Evolutionary conservation across 2,329 filamentous ascomycete species (phyloP).

Genomic region (Raffaelea deltoideospora): DNA sequence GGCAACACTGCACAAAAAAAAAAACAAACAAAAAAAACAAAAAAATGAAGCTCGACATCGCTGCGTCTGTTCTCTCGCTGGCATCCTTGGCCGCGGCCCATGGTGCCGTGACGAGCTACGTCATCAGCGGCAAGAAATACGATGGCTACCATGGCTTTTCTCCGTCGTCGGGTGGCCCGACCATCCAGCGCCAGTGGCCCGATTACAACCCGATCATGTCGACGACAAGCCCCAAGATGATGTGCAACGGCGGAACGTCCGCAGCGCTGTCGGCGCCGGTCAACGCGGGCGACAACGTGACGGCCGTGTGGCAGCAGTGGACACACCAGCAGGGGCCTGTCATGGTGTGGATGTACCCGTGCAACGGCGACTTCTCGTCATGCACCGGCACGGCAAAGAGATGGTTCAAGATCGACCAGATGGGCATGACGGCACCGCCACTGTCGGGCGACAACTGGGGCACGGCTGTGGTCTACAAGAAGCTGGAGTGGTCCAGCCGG

Average conservation of each 20-base stretch:
- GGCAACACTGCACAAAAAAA: too few relatives aligned
- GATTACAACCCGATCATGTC: constrained; percentile 39
- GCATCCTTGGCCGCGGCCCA: constrained; percentile 18
- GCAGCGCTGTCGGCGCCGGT: constrained; percentile 27
- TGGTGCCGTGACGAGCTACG: constrained; percentile 17
- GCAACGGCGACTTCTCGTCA: constrained; percentile 27
- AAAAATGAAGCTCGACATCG: constrained; percentile 7
- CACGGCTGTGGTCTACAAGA: constrained; percentile 27
- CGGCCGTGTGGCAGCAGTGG: constrained; percentile 39
- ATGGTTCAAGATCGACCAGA: constrained; percentile 46
- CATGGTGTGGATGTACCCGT: constrained; percentile 42
- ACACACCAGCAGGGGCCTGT: constrained; percentile 44
- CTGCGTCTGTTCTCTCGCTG: constrained; percentile 5
- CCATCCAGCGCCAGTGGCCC: constrained; percentile 39
- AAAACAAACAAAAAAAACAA: neutral
- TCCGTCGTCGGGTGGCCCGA: constrained; percentile 28
- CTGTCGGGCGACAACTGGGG: constrained; percentile 24
- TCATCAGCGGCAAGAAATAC: constrained; percentile 14
- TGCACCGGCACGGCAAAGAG: constrained; percentile 35
- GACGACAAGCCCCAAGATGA: constrained; percentile 31
- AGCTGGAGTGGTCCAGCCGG: constrained; percentile 29
- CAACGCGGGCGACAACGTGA: constrained; percentile 31
- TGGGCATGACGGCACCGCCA: constrained; percentile 17
- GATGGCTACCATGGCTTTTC: constrained; percentile 30
- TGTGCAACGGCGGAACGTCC: constrained; percentile 38